Percentiles rank a stretch among this genome's conserved stretches.
Evolutionary conservation across 2,329 filamentous ascomycete species (phyloP).

Genomic region (Stylonectria norvegica): DNA sequence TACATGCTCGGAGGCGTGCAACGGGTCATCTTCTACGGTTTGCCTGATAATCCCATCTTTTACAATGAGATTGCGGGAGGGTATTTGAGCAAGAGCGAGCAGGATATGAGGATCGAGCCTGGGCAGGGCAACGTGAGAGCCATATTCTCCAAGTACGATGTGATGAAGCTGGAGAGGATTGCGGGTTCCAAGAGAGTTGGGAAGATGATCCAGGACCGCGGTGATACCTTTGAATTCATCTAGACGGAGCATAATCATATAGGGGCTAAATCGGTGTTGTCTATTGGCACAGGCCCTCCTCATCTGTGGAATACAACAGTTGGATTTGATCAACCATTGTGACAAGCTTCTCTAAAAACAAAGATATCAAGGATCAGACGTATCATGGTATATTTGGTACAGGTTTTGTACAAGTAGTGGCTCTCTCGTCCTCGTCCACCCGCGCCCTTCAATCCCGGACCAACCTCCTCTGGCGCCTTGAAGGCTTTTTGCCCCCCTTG

Average conservation of each 20-base stretch:
- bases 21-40: slow-evolving; percentile 80
- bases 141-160: slow-evolving; percentile 87
- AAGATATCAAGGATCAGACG: slow-evolving; percentile 13
- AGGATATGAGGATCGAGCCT: slow-evolving; percentile 51
- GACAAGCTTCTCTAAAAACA: not conserved
- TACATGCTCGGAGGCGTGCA: slow-evolving; percentile 78
- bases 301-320: too few species aligned
- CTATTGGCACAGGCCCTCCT: too few species aligned
- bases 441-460: too few species aligned
- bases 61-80: slow-evolving; percentile 73
- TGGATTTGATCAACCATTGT: too few species aligned
- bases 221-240: slow-evolving; percentile 94
- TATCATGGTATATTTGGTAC: slow-evolving; percentile 28
- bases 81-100: slow-evolving; percentile 60
- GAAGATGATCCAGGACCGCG: slow-evolving; percentile 78
- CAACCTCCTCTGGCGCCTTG: too few species aligned
- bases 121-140: slow-evolving; percentile 58
- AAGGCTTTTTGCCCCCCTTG: too few species aligned
- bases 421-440: slow-evolving; percentile 28
- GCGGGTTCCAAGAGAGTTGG: slow-evolving; percentile 77
- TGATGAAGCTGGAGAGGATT: slow-evolving; percentile 81
- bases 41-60: slow-evolving; percentile 84
- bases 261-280: too few species aligned
- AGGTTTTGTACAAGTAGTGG: slow-evolving; percentile 29
- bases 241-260: slow-evolving; percentile 42